Conservation (phyloP, 2,329 filamentous ascomycete genomes). For the Paraphaeosphaeria sporulosa region DNA sequence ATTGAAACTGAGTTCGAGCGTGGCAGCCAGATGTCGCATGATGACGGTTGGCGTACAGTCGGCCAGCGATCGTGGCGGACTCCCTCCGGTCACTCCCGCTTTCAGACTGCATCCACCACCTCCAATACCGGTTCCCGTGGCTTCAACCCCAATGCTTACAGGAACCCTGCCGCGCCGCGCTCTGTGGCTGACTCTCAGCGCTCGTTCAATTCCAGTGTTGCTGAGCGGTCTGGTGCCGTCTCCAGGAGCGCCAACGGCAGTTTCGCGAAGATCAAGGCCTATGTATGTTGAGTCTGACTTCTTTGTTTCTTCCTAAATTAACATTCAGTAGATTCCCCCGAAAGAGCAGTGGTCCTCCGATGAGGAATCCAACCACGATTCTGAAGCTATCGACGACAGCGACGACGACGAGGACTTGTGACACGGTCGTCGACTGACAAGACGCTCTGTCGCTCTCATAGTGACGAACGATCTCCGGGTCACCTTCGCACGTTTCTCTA, state of each 20-base stretch:
- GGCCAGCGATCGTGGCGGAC: constrained; percentile 37
- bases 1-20: constrained; percentile 31
- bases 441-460: background rate
- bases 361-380: constrained; percentile 50
- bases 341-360: constrained; percentile 48
- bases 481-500: background rate
- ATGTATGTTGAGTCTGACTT: constrained; percentile 25
- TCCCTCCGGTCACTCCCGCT: constrained; percentile 14
- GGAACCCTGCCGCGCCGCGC: constrained; percentile 20
- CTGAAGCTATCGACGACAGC: constrained; percentile 33
- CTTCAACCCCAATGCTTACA: constrained; percentile 32
- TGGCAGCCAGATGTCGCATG: constrained; percentile 9
- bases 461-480: background rate
- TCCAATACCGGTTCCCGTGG: constrained; percentile 18
- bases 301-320: constrained; percentile 10
- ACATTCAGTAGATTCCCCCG: constrained; percentile 21
- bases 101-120: background rate
- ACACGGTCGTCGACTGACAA: background rate
- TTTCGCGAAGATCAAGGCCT: constrained; percentile 43
- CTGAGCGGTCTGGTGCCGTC: constrained; percentile 31
- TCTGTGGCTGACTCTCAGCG: constrained; percentile 24
- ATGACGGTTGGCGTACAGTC: constrained; percentile 23
- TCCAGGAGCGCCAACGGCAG: constrained; percentile 18
- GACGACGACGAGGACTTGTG: constrained; percentile 46
- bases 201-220: constrained; percentile 34